Percentiles rank a stretch among this genome's conserved stretches.
Conservation (phyloP, 306 rosid species). For the Gastrolobium bilobum region DNA sequence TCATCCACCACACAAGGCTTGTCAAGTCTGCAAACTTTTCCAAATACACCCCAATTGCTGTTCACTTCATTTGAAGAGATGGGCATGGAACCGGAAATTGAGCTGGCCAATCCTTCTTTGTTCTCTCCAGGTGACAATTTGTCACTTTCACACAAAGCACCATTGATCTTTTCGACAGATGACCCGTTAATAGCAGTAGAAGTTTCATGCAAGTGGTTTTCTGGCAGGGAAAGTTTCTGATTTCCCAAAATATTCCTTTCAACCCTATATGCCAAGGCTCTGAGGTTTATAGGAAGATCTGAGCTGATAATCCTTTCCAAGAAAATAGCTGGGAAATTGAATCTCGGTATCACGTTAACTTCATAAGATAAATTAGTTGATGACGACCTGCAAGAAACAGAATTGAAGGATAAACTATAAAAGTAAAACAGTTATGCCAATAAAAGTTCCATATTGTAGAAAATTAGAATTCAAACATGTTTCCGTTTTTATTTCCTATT, state of each 20-base stretch:
- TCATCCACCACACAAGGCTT: conserved; percentile 91
- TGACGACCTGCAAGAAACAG: conserved; percentile 67
- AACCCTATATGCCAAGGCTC: conserved; percentile 86
- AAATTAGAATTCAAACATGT: too few relatives aligned
- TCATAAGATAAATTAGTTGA: conserved; percentile 81
- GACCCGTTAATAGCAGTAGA: conserved; percentile 50
- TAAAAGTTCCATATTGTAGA: too few relatives aligned
- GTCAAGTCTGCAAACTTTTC: conserved; percentile 87
- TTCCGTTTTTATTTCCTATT: too few relatives aligned
- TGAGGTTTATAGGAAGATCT: conserved; percentile 94
- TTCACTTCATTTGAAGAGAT: conserved; percentile 61
- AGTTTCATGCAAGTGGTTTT: conserved; percentile 47
- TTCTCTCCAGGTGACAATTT: conserved; percentile 55
- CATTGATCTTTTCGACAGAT: conserved; percentile 50
- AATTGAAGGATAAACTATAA: conserved; percentile 38
- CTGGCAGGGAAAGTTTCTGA: conserved; percentile 47
- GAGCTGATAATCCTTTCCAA: conserved; percentile 91
- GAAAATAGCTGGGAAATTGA: conserved; percentile 95
- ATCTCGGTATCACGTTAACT: conserved; percentile 92
- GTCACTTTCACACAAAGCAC: conserved; percentile 57
- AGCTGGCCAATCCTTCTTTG: conserved; percentile 60
- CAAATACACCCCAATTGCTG: conserved; percentile 75
- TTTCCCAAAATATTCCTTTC: conserved; percentile 66
- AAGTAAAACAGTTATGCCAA: not conserved
- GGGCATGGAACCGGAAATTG: conserved; percentile 58